Percentiles rank a stretch among this genome's conserved stretches.
These are phyloP conservation scores for Pochonia chlamydosporia DNA, from an alignment of 2,329 filamentous ascomycete genomes.

Conservation along the genomic window DNA sequence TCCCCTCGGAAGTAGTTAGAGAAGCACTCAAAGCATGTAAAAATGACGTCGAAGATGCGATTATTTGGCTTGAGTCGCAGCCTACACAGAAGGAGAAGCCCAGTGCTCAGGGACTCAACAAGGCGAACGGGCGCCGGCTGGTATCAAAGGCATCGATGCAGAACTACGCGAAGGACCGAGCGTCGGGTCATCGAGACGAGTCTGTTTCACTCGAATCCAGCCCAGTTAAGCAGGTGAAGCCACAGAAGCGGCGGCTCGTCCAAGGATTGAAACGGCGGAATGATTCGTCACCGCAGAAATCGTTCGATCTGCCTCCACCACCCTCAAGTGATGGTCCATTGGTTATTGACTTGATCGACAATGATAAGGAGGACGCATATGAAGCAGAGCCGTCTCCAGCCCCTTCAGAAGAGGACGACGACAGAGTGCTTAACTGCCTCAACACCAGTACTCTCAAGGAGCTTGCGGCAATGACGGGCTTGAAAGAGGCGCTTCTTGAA, in stretches of 20 bases:
- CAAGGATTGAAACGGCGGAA: slow-evolving; percentile 27
- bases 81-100: slow-evolving; percentile 4
- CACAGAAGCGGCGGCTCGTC: slow-evolving; percentile 25
- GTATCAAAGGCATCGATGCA: slow-evolving; percentile 24
- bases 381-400: slow-evolving; percentile 27
- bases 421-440: slow-evolving; percentile 67
- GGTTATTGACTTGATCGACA: slow-evolving; percentile 29
- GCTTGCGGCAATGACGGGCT: slow-evolving; percentile 74
- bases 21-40: slow-evolving; percentile 26
- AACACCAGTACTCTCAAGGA: slow-evolving; percentile 73
- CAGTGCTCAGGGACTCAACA: slow-evolving; percentile 6
- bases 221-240: slow-evolving; percentile 19
- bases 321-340: slow-evolving; percentile 29
- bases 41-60: slow-evolving; percentile 30
- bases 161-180: slow-evolving; percentile 10
- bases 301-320: slow-evolving; percentile 12
- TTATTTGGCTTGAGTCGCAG: slow-evolving; percentile 22
- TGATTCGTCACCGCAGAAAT: slow-evolving; percentile 17
- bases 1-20: slow-evolving; percentile 23
- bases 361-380: slow-evolving; percentile 36
- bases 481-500: slow-evolving; percentile 63
- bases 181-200: slow-evolving; percentile 10
- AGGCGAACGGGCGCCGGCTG: slow-evolving; percentile 21
- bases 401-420: slow-evolving; percentile 24
- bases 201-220: slow-evolving; percentile 19